Base-by-base conservation (phyloP, 306 rosid species). In the Lathyrus oleraceus region DNA sequence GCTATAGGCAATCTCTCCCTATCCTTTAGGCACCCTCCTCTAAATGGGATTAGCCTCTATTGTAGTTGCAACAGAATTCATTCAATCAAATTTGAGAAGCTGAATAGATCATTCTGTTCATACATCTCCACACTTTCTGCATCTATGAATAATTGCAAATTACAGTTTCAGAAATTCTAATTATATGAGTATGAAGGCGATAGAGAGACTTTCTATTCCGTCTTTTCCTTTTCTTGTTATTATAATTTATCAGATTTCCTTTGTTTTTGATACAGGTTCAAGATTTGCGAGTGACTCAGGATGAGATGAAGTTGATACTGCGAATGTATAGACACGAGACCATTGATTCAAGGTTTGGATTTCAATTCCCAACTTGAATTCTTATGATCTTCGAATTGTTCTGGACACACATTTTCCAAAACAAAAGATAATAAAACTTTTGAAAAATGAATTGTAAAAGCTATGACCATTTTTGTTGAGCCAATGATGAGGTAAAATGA, bases 301-400 rank as follows among this genome's bases (percentile, higher is more conserved):
- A 16, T 28, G 97, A 95, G 73, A 77, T 89, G 77, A 82, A 81
- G 78, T 88, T 95, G 84, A 79, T 95, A 39, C 57, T 85, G 81
- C 93, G 78, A 67, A 91, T 91, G 96, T 91, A 80, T 83, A 89
- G 88, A 79, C 89, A 81, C 60, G 99, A 95, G 77, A 82, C 94
- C 64, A 80, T 87, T 79, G 96, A 91, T 71, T 79, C 97, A 59
- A 89, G 99, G 99, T 95, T 77, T 69, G 85, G 56, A 58, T 43
- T 49, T 65, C 57, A 13, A 60, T 67, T 57, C 71, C 60, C 25
- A 43, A 56, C 59, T 56, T 49, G 56, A 25, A 47, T 59, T 65
- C 81, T 40, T 67, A 57, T 81, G 56, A 40, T 60, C 14, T 60
- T 13, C 12, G 58, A 25, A 47, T 68, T 12, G 19, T 32, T 56